Evolutionary conservation across 768 basidiomycete species (phyloP).

Genomic region (Hericium rajendrae): DNA sequence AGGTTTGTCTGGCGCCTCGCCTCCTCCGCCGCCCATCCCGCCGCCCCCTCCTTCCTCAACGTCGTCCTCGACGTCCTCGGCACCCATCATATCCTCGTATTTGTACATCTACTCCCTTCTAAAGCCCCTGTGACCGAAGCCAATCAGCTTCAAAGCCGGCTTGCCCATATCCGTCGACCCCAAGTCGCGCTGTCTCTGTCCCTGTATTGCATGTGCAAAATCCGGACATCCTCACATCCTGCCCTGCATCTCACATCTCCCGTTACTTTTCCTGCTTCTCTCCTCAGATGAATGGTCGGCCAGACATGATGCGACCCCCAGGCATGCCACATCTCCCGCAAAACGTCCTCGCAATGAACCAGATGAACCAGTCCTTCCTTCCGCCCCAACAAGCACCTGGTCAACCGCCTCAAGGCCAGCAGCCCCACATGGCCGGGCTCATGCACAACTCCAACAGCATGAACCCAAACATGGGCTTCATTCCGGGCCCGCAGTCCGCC

Average conservation of each 20-base stretch:
- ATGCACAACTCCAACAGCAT: slow-evolving; percentile 21
- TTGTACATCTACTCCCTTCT: neutral
- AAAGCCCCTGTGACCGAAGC: neutral
- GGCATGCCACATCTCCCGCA: slow-evolving; percentile 31
- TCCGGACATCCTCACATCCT: slow-evolving; percentile 13
- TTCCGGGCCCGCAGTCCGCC: slow-evolving; percentile 6
- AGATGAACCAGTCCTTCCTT: slow-evolving; percentile 23
- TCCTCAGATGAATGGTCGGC: slow-evolving; percentile 41
- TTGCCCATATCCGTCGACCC: slow-evolving; percentile 11
- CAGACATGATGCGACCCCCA: slow-evolving; percentile 39
- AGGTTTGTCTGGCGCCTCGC: slow-evolving; percentile 11
- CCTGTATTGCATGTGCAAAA: slow-evolving; percentile 15
- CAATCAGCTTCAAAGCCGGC: slow-evolving; percentile 16
- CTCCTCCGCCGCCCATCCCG: slow-evolving; percentile 12
- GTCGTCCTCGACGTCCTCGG: slow-evolving; percentile 11
- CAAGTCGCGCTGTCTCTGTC: slow-evolving; percentile 9
- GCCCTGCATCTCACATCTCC: slow-evolving; percentile 8
- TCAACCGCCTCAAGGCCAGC: slow-evolving; percentile 28
- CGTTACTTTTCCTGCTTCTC: neutral
- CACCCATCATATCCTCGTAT: neutral
- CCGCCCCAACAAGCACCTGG: slow-evolving; percentile 29
- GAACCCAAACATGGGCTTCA: slow-evolving; percentile 1
- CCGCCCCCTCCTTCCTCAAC: slow-evolving; percentile 3
- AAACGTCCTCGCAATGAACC: slow-evolving; percentile 26
- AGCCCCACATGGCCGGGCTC: slow-evolving; percentile 28